Evolutionary conservation across 306 rosid species (phyloP).

Genomic region (Cucumis cinereus): DNA sequence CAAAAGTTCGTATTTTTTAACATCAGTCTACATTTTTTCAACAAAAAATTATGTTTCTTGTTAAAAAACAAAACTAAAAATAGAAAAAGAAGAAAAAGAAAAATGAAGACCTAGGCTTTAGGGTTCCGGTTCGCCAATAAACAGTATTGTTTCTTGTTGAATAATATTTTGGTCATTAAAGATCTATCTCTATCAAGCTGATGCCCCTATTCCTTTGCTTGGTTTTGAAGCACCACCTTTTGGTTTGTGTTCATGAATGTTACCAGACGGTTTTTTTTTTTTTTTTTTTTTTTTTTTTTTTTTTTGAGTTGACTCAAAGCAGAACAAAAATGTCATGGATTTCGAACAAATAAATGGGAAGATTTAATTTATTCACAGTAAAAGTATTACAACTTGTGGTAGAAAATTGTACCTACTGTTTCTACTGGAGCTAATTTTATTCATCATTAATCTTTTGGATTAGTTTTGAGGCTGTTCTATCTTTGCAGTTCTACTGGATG

Average conservation of each 20-base stretch:
- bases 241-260: neutral
- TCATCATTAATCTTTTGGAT: neutral
- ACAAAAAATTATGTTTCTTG: no score
- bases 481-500: constrained; percentile 76
- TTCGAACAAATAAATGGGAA: neutral
- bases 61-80: no score
- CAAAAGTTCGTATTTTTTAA: no score
- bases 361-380: neutral
- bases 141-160: no score
- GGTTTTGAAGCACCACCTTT: neutral
- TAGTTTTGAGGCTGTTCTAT: neutral
- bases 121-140: no score
- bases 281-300: neutral
- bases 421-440: neutral
- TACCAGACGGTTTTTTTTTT: no score
- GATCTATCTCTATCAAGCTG: neutral
- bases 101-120: no score
- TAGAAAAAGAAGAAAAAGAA: no score
- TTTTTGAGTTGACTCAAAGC: neutral
- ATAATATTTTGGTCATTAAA: neutral
- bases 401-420: neutral
- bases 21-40: no score
- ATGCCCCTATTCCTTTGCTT: neutral
- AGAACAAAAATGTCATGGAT: neutral
- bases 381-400: neutral